Evolutionary conservation across 768 basidiomycete species (phyloP).

Genomic region (Rubroboletus pulcherrimus): DNA sequence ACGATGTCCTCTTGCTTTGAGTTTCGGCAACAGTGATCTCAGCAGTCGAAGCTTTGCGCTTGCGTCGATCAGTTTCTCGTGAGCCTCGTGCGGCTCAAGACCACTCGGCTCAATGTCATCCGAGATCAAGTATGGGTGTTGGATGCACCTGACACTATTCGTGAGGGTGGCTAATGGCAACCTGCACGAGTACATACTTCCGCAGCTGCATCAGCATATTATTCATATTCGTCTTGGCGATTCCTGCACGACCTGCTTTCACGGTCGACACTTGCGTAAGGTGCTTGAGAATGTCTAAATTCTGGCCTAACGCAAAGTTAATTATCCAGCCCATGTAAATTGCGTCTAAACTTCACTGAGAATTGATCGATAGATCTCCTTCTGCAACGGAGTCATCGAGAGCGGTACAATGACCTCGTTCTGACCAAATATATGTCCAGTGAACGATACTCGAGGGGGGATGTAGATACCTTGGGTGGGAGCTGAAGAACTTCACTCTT

Average conservation of each 20-base stretch:
- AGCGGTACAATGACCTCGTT: slow-evolving; percentile 91
- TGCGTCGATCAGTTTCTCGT: slow-evolving; percentile 76
- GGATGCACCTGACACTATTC: slow-evolving; percentile 58
- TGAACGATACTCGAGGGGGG: not conserved
- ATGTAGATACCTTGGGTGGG: slow-evolving; percentile 72
- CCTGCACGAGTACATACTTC: slow-evolving; percentile 50
- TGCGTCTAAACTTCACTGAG: slow-evolving; percentile 46
- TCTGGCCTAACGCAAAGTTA: slow-evolving; percentile 51
- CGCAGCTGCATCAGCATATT: slow-evolving; percentile 87
- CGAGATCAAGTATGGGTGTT: slow-evolving; percentile 87
- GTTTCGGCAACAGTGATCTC: slow-evolving; percentile 72
- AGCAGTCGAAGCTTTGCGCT: slow-evolving; percentile 85
- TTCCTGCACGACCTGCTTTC: slow-evolving; percentile 27
- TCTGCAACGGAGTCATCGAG: slow-evolving; percentile 82
- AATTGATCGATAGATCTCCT: slow-evolving; percentile 83
- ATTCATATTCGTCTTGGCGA: slow-evolving; percentile 57
- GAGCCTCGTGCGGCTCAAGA: slow-evolving; percentile 54
- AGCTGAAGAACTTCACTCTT: slow-evolving; percentile 91
- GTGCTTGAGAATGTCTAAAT: slow-evolving; percentile 60
- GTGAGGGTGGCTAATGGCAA: not conserved
- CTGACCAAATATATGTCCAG: slow-evolving; percentile 35
- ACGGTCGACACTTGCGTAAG: slow-evolving; percentile 46
- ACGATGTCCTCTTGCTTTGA: slow-evolving; percentile 82
- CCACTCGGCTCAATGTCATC: slow-evolving; percentile 74
- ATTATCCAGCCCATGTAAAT: slow-evolving; percentile 16